Evolutionary conservation across 306 rosid genomes (phyloP).

Genomic region (Rubus idaeus): DNA sequence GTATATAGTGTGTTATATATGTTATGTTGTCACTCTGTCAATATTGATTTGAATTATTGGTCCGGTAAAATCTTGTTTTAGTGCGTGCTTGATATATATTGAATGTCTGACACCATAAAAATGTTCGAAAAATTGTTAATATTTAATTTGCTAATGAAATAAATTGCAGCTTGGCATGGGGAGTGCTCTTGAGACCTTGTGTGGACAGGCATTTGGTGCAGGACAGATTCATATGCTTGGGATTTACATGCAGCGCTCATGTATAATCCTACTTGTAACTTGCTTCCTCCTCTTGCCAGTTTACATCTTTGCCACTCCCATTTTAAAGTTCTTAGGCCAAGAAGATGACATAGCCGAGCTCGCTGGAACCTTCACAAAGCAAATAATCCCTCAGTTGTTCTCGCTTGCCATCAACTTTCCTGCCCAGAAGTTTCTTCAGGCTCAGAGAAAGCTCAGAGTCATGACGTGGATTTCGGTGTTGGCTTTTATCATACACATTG

Average conservation of each 20-base stretch:
- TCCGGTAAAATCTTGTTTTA: not conserved
- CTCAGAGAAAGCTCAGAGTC: slow-evolving; percentile 61
- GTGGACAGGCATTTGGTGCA: slow-evolving; percentile 89
- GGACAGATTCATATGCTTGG: slow-evolving; percentile 72
- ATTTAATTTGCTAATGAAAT: not conserved
- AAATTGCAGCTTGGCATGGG: slow-evolving; percentile 62
- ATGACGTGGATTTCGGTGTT: slow-evolving; percentile 63
- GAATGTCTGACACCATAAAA: no score
- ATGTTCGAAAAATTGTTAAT: no score
- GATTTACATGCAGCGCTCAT: slow-evolving; percentile 79
- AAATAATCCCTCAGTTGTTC: slow-evolving; percentile 63
- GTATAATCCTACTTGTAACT: slow-evolving; percentile 50
- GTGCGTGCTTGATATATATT: no score
- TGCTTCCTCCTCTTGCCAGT: slow-evolving; percentile 54
- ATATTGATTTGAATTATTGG: not conserved
- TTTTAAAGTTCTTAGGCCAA: slow-evolving; percentile 63
- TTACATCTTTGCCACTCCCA: slow-evolving; percentile 61
- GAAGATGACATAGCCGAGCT: slow-evolving; percentile 62
- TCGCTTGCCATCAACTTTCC: slow-evolving; percentile 67
- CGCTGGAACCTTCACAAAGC: slow-evolving; percentile 44
- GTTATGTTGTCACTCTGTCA: not conserved
- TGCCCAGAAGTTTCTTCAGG: slow-evolving; percentile 71
- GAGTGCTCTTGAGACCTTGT: slow-evolving; percentile 75
- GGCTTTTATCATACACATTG: slow-evolving; percentile 42
- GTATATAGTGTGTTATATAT: no score